Conservation (phyloP, 495 filamentous ascomycete genomes). For the Lophium mytilinum region DNA sequence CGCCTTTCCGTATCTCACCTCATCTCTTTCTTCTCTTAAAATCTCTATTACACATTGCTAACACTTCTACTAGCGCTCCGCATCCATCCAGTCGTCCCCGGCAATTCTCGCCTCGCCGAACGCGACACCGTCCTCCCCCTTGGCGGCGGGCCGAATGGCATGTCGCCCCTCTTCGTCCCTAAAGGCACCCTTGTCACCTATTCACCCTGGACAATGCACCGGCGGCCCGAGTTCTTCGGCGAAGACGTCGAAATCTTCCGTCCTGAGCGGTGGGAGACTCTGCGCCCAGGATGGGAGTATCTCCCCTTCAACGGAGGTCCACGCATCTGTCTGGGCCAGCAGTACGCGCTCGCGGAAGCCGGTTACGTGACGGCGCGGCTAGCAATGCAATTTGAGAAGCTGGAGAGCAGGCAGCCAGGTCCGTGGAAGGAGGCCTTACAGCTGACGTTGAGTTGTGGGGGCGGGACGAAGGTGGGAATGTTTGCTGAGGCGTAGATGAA, state of each 20-base stretch:
- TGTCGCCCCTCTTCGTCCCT: constrained; percentile 28
- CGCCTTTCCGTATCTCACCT: constrained; percentile 20
- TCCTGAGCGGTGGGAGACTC: constrained; percentile 34
- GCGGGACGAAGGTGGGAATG: not conserved
- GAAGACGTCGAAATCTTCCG: constrained; percentile 31
- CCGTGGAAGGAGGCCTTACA: not conserved
- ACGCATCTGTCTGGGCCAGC: constrained; percentile 32
- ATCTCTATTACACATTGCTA: not conserved
- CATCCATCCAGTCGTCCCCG: constrained; percentile 31
- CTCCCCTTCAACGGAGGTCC: constrained; percentile 38
- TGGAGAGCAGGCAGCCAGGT: constrained; percentile 15
- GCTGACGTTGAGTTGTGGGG: not conserved
- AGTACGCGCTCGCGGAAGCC: constrained; percentile 3
- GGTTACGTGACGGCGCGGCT: constrained; percentile 2
- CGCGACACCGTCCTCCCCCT: constrained; percentile 31
- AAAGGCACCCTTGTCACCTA: constrained; percentile 26
- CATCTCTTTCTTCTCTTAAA: constrained; percentile 6
- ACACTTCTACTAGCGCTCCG: constrained; percentile 12
- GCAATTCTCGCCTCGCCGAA: constrained; percentile 26
- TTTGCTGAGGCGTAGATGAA: too few relatives aligned
- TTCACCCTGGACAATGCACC: constrained; percentile 29
- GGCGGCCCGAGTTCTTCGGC: constrained; percentile 29
- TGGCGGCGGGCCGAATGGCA: constrained; percentile 30
- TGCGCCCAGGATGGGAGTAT: constrained; percentile 34
- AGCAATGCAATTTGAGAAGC: constrained; percentile 19